These are phyloP conservation scores for Bipolaris sorokiniana DNA, from an alignment of 2,329 filamentous ascomycete genomes.

Conservation along the genomic window DNA sequence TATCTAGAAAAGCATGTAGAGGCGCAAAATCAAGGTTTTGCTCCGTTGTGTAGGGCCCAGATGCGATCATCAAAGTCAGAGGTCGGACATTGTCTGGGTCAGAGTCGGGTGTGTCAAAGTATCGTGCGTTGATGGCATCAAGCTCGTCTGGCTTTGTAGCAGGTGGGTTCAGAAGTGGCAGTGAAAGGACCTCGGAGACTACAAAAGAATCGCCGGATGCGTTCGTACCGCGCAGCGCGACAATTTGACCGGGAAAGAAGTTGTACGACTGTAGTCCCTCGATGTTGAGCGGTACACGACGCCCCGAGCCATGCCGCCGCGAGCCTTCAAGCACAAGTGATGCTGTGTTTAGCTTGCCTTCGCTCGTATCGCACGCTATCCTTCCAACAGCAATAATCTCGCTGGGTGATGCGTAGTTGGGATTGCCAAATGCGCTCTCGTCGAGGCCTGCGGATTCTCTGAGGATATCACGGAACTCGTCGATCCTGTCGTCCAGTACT, in stretches of 20 bases:
- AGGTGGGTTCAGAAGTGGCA: slow-evolving; percentile 76
- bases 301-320: slow-evolving; percentile 78
- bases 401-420: slow-evolving; percentile 80
- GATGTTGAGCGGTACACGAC: slow-evolving; percentile 80
- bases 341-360: slow-evolving; percentile 83
- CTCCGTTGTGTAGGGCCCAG: slow-evolving; percentile 91
- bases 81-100: slow-evolving; percentile 64
- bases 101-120: slow-evolving; percentile 65
- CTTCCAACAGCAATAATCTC: slow-evolving; percentile 90
- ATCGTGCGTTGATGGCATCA: slow-evolving; percentile 70
- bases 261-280: slow-evolving; percentile 72
- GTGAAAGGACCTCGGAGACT: slow-evolving; percentile 74
- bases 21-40: slow-evolving; percentile 91
- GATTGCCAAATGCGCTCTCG: slow-evolving; percentile 83
- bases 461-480: slow-evolving; percentile 79
- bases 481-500: slow-evolving; percentile 92
- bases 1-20: slow-evolving; percentile 78
- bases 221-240: slow-evolving; percentile 85
- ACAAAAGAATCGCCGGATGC: slow-evolving; percentile 83
- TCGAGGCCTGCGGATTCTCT: slow-evolving; percentile 77
- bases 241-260: slow-evolving; percentile 94
- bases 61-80: slow-evolving; percentile 76
- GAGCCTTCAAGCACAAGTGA: slow-evolving; percentile 90
- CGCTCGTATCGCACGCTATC: slow-evolving; percentile 85
- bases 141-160: slow-evolving; percentile 72